Base-by-base conservation (phyloP, 176 grass and related monocot species). In the Rhipidocladum racemiflorum region DNA sequence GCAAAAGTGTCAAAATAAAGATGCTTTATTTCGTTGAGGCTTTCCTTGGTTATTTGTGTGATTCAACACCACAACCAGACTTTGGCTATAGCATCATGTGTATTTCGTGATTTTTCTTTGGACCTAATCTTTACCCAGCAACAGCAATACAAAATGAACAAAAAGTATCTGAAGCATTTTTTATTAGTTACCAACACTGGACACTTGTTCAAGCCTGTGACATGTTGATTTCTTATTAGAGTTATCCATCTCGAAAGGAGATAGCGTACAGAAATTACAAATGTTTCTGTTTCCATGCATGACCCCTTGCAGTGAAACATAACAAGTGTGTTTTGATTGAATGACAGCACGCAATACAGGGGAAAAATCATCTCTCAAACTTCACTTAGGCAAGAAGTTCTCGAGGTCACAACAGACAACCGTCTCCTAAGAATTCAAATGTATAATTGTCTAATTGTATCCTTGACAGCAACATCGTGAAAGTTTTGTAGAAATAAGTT, bases 351-450 rank as follows among this genome's bases (percentile, higher is more conserved):
- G 35, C 20, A 39, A 23, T 21, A 39, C 16, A 29, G 20, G 2
- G 78, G 32, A 14, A 59, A 71, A 48, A 83, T 42, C 73, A 77
- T 70, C 53, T 54, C 63, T 15, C 44, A 42, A 34, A 70, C 45
- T 67, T 36, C 30, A 50, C 9, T 78, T 39, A 38, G 32, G 20
- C 25, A 65, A 79, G 12, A 65, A 65, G 62, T 27, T 10, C 21
- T 7, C 7, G 4, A 76, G 43, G n/a, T n/a, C n/a, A n/a, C n/a
- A n/a, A n/a, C n/a, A n/a, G n/a, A n/a, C n/a, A 49, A 25, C 38
- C 9, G 43, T 18, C 24, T 10, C 34, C 67, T 8, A 21, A 38
- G 25, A 85, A 39, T 36, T 6, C 7, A 77, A 85, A 61, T 9
- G 29, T 34, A 62, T 24, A 8, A 83, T n/a, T n/a, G n/a, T n/a